Evolutionary conservation across 2,329 filamentous ascomycete genomes (phyloP).

Genomic region (Diaporthe sp.): DNA sequence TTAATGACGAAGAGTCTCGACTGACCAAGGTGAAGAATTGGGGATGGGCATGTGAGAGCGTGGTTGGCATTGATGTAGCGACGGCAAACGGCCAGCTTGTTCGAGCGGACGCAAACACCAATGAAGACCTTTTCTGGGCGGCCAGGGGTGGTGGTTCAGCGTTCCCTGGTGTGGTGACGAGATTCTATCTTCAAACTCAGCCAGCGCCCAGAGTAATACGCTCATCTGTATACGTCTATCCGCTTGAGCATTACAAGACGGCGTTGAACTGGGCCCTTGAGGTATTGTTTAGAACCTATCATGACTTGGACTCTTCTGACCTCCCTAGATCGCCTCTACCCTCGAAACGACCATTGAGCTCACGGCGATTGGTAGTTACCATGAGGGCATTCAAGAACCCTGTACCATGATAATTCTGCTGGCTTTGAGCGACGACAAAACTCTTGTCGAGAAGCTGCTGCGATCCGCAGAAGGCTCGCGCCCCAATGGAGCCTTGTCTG

Average conservation of each 20-base stretch:
- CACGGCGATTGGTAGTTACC: not conserved
- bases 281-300: not conserved
- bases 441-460: not conserved
- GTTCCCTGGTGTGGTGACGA: conserved; percentile 3
- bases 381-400: not conserved
- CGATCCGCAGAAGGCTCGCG: not conserved
- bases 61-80: not conserved
- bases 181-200: conserved; percentile 1
- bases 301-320: not conserved
- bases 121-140: conserved; percentile 7
- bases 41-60: conserved; percentile 19
- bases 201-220: not conserved
- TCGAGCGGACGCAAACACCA: not conserved
- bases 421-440: not conserved
- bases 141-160: conserved; percentile 5
- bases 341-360: conserved; percentile 13
- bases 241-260: not conserved
- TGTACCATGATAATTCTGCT: not conserved
- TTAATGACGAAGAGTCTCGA: not conserved
- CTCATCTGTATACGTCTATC: conserved; percentile 9
- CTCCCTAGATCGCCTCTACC: not conserved
- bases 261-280: conserved; percentile 7
- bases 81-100: not conserved
- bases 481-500: not conserved
- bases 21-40: not conserved